These are phyloP conservation scores for Epichloe hybrida DNA, from an alignment of 2,329 filamentous ascomycete genomes.

Conservation along the genomic window DNA sequence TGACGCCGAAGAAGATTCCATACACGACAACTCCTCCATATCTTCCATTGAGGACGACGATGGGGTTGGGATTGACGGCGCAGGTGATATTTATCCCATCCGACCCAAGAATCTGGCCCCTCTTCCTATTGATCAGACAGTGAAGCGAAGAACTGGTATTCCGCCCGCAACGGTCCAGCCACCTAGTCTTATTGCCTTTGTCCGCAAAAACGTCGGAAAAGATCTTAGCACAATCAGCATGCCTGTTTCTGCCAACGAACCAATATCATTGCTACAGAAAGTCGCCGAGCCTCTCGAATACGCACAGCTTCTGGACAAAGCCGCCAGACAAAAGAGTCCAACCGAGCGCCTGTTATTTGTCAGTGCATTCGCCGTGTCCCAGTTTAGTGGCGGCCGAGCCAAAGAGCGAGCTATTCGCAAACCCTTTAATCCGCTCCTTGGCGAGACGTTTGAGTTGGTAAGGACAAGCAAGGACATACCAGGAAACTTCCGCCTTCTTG, in stretches of 20 bases:
- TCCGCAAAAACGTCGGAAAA: constrained; percentile 96
- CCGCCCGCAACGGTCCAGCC: constrained; percentile 63
- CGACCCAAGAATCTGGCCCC: constrained; percentile 69
- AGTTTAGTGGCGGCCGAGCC: constrained; percentile 67
- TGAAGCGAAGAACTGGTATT: constrained; percentile 58
- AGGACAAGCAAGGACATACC: constrained; percentile 62
- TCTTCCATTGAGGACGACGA: constrained; percentile 49
- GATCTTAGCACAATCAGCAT: constrained; percentile 94
- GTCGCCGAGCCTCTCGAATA: constrained; percentile 88
- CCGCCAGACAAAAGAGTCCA: constrained; percentile 45
- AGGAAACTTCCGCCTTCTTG: constrained; percentile 74
- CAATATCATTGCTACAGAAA: constrained; percentile 74
- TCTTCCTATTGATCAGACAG: constrained; percentile 52
- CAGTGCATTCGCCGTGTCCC: constrained; percentile 79
- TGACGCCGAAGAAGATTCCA: constrained; percentile 9
- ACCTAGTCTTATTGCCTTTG: constrained; percentile 83
- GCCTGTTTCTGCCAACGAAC: constrained; percentile 94
- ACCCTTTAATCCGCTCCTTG: constrained; percentile 92
- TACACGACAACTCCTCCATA: constrained; percentile 39
- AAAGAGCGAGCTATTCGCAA: constrained; percentile 90
- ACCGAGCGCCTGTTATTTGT: constrained; percentile 70
- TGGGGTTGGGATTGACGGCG: constrained; percentile 44
- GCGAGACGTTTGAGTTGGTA: constrained; percentile 88
- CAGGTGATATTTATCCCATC: constrained; percentile 52
- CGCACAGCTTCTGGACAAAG: constrained; percentile 66